Base-by-base conservation (phyloP, 208 protist species). In the Tritrichomonas musculus region DNA sequence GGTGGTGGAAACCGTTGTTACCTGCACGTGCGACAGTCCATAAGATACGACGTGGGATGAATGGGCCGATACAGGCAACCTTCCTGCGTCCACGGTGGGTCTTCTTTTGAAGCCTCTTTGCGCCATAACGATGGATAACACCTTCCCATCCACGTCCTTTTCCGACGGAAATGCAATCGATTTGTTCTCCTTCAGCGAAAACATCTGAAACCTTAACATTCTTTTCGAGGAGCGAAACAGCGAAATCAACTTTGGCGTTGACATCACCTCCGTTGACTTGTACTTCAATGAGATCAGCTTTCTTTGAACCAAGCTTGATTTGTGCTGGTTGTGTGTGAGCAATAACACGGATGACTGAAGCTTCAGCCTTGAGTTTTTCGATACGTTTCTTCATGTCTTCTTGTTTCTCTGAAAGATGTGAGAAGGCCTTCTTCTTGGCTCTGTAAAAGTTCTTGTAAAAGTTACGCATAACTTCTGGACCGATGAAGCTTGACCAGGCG, bases 391-490 rank as follows among this genome's bases (percentile, higher is more conserved):
- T n/a, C n/a, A n/a, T n/a, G n/a, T n/a, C n/a, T 17, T 97, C 95
- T 94, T 98, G 96, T 69, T 97, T 95, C 92, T 94, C 95, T 92
- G 94, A 96, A 94, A 98, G 98, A 88, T 97, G 97, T 80, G 97
- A 98, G 97, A 99, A 99, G 84, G 98, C 98, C 93, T 98, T 98
- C 96, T 99, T 98, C 94, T 99, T 98, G 33, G 96, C 97, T 93
- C 97, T 96, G 96, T 98, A 98, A 98, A 98, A 99, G 96, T 98
- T 98, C 96, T 99, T 99, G 98, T 99, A 99, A 97, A 98, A 99
- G 94, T 98, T 96, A 94, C 99, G 96, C 94, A 97, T 97, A 94
- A 97, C 96, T 94, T 98, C 96, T 75, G 98, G 97, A 94, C 95
- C 96, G 30, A 99, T 96, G 96, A 99, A 97, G 94, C 98, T 95